phyloP scores from a whole-genome alignment of 2,329 filamentous ascomycete species.

The Nigrospora oryzae region DNA sequence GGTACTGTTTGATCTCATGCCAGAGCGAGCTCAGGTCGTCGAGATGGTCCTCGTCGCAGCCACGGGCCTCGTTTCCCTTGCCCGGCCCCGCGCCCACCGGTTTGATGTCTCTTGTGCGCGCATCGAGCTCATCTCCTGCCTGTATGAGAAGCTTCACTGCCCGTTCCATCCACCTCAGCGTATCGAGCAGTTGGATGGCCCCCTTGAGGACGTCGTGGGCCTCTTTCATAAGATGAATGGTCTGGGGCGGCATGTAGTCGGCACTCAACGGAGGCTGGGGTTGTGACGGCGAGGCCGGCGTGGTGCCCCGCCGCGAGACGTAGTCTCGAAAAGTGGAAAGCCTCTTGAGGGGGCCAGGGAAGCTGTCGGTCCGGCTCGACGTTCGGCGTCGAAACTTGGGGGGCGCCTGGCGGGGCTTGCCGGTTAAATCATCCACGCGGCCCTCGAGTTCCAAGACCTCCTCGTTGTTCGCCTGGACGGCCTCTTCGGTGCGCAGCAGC shows the following conservation, averaged over 20 bases:
- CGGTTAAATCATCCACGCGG: slow-evolving; percentile 33
- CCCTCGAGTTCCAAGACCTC: slow-evolving; percentile 31
- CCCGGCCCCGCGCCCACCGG: slow-evolving; percentile 6
- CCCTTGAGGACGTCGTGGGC: slow-evolving; percentile 36
- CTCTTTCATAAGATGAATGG: slow-evolving; percentile 37
- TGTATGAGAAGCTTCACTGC: slow-evolving; percentile 33
- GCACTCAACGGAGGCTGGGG: slow-evolving; percentile 6
- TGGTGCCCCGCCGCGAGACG: slow-evolving; percentile 5
- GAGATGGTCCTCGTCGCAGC: slow-evolving; percentile 10
- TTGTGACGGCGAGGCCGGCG: background rate
- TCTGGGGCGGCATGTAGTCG: slow-evolving; percentile 30
- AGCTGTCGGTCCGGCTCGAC: slow-evolving; percentile 7
- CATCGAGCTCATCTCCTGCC: slow-evolving; percentile 32
- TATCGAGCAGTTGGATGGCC: slow-evolving; percentile 35
- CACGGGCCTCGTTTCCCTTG: slow-evolving; percentile 1
- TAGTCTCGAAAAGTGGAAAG: slow-evolving; percentile 15
- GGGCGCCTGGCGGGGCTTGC: slow-evolving; percentile 17
- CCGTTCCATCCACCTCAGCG: slow-evolving; percentile 37
- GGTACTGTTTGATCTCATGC: slow-evolving; percentile 38
- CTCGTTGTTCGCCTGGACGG: slow-evolving; percentile 31
- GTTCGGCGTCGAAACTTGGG: slow-evolving; percentile 12
- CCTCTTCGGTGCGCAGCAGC: slow-evolving; percentile 33
- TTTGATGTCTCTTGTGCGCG: slow-evolving; percentile 15
- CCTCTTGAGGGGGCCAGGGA: slow-evolving; percentile 14
- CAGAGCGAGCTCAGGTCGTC: slow-evolving; percentile 28